A percentile compares a stretch with the other conserved stretches of the same genome.
Conservation (phyloP, 257 asterid species). For the Jaltomata sinuosa region DNA sequence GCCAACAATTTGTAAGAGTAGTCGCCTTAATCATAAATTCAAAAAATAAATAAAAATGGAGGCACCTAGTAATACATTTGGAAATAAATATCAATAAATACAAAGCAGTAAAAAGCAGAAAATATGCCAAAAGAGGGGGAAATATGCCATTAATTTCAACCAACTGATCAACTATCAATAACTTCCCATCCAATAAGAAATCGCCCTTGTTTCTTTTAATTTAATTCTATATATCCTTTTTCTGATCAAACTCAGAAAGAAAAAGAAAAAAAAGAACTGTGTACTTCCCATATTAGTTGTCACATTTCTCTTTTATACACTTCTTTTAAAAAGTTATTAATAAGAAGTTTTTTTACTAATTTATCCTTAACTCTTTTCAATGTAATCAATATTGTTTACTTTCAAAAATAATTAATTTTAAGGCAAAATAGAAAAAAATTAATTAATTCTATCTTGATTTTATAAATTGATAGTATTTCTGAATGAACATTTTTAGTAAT, state of each 20-base stretch:
- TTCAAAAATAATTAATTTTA: too few species aligned
- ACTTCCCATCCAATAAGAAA: neutral
- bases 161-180: neutral
- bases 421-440: too few species aligned
- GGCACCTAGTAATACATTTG: constrained; percentile 1
- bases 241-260: neutral
- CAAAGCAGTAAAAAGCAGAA: neutral
- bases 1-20: neutral
- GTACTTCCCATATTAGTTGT: neutral
- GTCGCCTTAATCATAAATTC: constrained; percentile 3
- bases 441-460: too few species aligned
- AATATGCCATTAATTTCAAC: neutral
- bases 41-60: neutral
- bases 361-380: too few species aligned
- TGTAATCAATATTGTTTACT: too few species aligned
- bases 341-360: neutral
- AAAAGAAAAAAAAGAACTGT: neutral
- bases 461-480: neutral
- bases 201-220: neutral
- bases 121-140: neutral
- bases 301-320: neutral
- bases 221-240: neutral
- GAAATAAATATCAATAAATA: neutral
- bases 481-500: neutral
- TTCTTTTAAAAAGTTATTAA: neutral